These are phyloP conservation scores for Wickerhamomyces tratensis DNA, from an alignment of 805 yeast species.

Conservation along the genomic window DNA sequence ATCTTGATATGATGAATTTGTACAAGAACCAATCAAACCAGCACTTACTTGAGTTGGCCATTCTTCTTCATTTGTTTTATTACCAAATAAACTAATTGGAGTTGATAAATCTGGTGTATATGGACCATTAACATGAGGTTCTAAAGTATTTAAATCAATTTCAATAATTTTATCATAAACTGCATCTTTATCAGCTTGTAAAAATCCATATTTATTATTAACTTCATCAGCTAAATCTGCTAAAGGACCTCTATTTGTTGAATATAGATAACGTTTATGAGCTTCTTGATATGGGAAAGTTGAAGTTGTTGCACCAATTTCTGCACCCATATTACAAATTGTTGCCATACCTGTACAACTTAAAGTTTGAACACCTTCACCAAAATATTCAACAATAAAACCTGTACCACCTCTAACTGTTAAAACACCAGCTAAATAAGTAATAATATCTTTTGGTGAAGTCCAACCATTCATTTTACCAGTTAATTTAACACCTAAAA, in stretches of 20 bases:
- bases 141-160: constrained; percentile 79
- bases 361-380: constrained; percentile 87
- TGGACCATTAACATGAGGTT: constrained; percentile 96
- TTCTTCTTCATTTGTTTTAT: constrained; percentile 70
- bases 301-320: constrained; percentile 97
- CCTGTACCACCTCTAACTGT: constrained; percentile 99
- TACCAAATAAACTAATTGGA: constrained; percentile 80
- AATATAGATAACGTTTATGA: constrained; percentile 76
- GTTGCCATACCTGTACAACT: constrained; percentile 99
- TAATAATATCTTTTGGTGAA: constrained; percentile 92
- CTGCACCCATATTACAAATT: constrained; percentile 99
- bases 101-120: constrained; percentile 98
- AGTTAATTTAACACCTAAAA: constrained; percentile 88
- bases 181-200: constrained; percentile 86
- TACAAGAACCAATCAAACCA: constrained; percentile 96
- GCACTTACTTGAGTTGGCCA: constrained; percentile 94
- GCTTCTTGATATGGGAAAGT: constrained; percentile 94
- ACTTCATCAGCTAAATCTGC: constrained; percentile 65
- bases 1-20: constrained; percentile 97
- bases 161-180: constrained; percentile 91
- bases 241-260: constrained; percentile 79
- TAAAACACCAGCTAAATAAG: constrained; percentile 85
- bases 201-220: constrained; percentile 52
- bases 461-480: constrained; percentile 94
- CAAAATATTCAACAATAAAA: constrained; percentile 90